These are phyloP conservation scores for Rhodamnia rubescens DNA, from an alignment of 345 rosid genomes.

Conservation along the genomic window DNA sequence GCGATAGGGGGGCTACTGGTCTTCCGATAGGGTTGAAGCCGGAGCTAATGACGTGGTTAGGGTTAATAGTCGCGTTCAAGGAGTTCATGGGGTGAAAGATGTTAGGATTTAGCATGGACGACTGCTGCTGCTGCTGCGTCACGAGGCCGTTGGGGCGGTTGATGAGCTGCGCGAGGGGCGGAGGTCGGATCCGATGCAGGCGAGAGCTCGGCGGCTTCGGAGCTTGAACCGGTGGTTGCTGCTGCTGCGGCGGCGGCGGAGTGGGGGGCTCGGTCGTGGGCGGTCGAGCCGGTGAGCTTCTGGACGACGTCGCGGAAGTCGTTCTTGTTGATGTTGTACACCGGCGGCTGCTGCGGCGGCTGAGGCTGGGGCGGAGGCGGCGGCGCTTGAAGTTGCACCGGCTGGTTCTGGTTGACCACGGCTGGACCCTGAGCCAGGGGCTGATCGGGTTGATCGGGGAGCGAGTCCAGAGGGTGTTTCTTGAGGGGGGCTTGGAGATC, in stretches of 20 bases:
- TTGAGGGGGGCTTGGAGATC: slow-evolving; percentile 51
- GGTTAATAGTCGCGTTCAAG: neutral
- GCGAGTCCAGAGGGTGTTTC: slow-evolving; percentile 30
- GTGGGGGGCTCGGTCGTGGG: slow-evolving; percentile 72
- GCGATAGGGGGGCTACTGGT: slow-evolving; percentile 16
- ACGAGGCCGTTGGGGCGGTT: slow-evolving; percentile 41
- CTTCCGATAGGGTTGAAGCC: slow-evolving; percentile 2
- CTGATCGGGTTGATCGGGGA: neutral
- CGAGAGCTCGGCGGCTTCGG: slow-evolving; percentile 78
- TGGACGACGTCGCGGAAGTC: slow-evolving; percentile 93
- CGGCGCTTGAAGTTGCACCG: neutral
- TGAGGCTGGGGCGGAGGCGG: slow-evolving; percentile 14
- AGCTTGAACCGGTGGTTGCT: slow-evolving; percentile 37
- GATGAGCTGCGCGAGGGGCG: slow-evolving; percentile 60
- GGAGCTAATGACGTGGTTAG: slow-evolving; percentile 4
- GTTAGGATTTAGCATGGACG: slow-evolving; percentile 2
- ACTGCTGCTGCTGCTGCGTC: slow-evolving; percentile 5
- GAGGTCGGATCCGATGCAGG: slow-evolving; percentile 89
- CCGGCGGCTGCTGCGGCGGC: slow-evolving; percentile 39
- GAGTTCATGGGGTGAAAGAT: neutral
- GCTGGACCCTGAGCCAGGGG: neutral
- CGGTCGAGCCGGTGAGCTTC: slow-evolving; percentile 87
- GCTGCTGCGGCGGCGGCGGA: neutral
- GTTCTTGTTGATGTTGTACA: slow-evolving; percentile 84
- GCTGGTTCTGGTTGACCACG: neutral